Evolutionary conservation across 495 filamentous ascomycete genomes (phyloP).

Genomic region (Aspergillus saccharolyticus): DNA sequence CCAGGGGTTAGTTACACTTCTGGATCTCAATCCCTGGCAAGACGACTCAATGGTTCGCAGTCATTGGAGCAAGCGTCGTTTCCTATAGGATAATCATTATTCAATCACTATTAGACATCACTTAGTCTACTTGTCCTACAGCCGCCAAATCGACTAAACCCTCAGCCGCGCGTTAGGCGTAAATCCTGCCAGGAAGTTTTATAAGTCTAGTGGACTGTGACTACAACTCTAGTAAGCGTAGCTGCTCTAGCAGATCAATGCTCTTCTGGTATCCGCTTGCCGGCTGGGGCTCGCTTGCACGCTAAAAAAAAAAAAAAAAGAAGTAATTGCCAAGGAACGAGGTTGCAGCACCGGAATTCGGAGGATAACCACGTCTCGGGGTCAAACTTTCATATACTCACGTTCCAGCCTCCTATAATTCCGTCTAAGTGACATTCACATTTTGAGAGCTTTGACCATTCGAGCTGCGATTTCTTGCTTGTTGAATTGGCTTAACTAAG

Average conservation of each 20-base stretch:
- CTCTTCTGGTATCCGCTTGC: conserved; percentile 3
- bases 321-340: not conserved
- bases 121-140: not conserved
- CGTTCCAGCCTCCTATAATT: not conserved
- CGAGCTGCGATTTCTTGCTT: not conserved
- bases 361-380: conserved; percentile 7
- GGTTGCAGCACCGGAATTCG: conserved; percentile 11
- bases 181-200: conserved; percentile 1
- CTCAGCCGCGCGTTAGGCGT: not conserved
- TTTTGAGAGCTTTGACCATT: too few species aligned
- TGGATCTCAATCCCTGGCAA: not conserved
- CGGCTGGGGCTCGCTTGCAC: conserved; percentile 7
- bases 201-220: not conserved
- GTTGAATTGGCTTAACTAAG: too few species aligned
- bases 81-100: conserved; percentile 4
- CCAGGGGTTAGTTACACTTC: not conserved
- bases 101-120: conserved; percentile 4
- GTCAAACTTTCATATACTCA: not conserved
- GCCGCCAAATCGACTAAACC: not conserved
- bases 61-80: not conserved
- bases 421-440: too few species aligned
- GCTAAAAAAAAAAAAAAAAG: conserved; percentile 1
- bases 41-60: not conserved
- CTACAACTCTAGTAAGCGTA: not conserved
- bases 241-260: not conserved